These are phyloP conservation scores for Camelina sativa DNA, from an alignment of 345 rosid species.

Conservation along the genomic window DNA sequence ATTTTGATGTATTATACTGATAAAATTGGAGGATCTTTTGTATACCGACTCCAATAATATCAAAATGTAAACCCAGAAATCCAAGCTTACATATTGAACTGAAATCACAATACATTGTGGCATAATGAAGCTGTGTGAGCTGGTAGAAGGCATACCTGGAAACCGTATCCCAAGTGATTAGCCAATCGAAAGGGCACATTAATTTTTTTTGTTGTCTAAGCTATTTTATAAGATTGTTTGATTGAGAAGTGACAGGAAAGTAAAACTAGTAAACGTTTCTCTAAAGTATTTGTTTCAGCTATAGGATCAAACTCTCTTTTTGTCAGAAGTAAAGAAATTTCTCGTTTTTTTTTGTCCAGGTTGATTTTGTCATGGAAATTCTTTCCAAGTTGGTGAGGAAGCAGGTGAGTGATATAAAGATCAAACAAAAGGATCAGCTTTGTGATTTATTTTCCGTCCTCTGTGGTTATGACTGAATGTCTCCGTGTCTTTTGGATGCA, in stretches of 20 bases:
- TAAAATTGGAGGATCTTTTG: neutral
- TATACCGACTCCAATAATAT: neutral
- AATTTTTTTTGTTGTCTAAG: neutral
- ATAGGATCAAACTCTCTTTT: constrained; percentile 24
- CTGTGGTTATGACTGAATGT: constrained; percentile 19
- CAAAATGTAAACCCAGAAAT: neutral
- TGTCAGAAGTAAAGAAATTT: constrained; percentile 3
- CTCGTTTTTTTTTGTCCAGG: constrained; percentile 51
- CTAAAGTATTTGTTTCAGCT: neutral
- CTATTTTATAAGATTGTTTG: constrained; percentile 8
- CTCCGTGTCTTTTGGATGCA: constrained; percentile 39
- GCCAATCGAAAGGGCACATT: neutral
- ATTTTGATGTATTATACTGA: neutral
- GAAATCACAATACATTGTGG: neutral
- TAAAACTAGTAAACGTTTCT: constrained; percentile 17
- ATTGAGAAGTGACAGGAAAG: constrained; percentile 16
- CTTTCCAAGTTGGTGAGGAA: constrained; percentile 87
- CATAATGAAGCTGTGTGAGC: neutral
- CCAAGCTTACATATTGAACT: neutral
- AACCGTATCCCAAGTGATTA: constrained; percentile 5
- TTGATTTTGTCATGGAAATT: constrained; percentile 96
- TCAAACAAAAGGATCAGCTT: constrained; percentile 24
- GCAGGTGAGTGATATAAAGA: constrained; percentile 65
- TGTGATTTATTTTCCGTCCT: neutral
- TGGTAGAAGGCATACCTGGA: neutral